Conservation (phyloP, 73 alveolate genomes). For the Blepharisma japonicum region DNA sequence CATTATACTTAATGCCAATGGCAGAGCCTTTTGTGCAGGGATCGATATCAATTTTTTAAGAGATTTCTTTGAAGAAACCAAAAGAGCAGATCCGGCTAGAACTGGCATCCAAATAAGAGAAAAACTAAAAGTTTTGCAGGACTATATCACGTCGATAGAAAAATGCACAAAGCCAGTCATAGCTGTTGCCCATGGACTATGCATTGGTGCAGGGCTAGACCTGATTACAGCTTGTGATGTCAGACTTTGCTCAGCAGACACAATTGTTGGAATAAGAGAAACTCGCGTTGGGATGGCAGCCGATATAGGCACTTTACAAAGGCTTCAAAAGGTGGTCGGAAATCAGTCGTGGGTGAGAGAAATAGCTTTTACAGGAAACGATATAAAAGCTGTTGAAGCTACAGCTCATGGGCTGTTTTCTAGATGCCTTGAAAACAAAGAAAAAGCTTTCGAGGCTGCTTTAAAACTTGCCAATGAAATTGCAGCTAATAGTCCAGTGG, state of each 20-base stretch:
- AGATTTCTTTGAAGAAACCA: not conserved
- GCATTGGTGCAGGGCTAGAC: constrained; percentile 80
- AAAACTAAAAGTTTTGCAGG: not conserved
- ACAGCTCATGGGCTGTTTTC: no score
- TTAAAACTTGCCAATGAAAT: no score
- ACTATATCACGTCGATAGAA: not conserved
- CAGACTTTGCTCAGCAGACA: constrained; percentile 66
- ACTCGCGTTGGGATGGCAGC: constrained; percentile 77
- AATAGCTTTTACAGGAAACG: no score
- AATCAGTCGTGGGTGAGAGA: no score
- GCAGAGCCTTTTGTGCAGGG: constrained; percentile 73
- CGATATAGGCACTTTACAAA: constrained; percentile 28
- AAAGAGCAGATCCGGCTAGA: not conserved
- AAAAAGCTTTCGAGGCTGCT: no score
- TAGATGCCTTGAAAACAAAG: no score
- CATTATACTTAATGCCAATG: constrained; percentile 58
- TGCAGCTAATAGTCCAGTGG: constrained; percentile 55
- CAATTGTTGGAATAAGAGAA: constrained; percentile 68
- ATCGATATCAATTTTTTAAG: constrained; percentile 41
- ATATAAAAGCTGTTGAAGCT: no score
- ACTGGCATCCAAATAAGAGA: not conserved
- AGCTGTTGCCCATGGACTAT: constrained; percentile 65
- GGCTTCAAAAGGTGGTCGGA: no score
- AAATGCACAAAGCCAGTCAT: constrained; percentile 55
- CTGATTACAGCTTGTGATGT: constrained; percentile 70